Base-by-base conservation (phyloP, 345 rosid species). In the Sisymbrium irio region DNA sequence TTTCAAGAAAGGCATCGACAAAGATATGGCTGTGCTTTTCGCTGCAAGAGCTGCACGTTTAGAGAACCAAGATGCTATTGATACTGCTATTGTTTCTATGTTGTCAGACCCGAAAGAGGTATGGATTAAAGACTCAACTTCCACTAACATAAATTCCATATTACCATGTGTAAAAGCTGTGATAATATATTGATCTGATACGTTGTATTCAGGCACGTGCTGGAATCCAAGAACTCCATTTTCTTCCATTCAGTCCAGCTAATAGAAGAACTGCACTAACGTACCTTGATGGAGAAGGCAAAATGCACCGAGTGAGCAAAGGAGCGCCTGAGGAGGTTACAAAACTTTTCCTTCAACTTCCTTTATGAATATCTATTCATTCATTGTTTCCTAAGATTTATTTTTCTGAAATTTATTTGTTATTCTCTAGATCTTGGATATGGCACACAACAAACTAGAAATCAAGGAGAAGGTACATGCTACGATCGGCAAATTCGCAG, bases 1-100 rank as follows among this genome's bases (percentile, higher is more conserved):
- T 46, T 91, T 93, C 54, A 81, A 79, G 33, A 81, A 74, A 17
- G 85, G 69, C 4, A 83, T 91, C 32, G 92, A 91, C 56, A 86
- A 62, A 77, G 96, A 91, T 71, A 77, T 59, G 84, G 94, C 92
- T 27, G 83, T 89, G 51, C 77, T 93, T 73, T 88, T 89, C 96
- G 96, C 97, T 37, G 94, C 97, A 62, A 87, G 96, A 83, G 96
- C 97, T 67, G 92, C 98, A 27, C 85, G 97, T 72, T 70, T 93
- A 77, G 97, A 91, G 84, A 93, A 91, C 67, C 97, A 91, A 82
- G 98, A 93, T 73, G 98, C 98, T 62, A 93, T 91, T 46, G 98
- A 85, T 69, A 51, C 84, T 17, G 98, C 98, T 0, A 91, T 93
- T 75, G 98, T 91, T 71, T 77, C 91, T 0, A 89, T 89, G 98